Evolutionary conservation across 2,329 filamentous ascomycete species (phyloP), one percentile per base, ranked within the genome.

Genomic region (Phialemoniopsis sp.): DNA sequence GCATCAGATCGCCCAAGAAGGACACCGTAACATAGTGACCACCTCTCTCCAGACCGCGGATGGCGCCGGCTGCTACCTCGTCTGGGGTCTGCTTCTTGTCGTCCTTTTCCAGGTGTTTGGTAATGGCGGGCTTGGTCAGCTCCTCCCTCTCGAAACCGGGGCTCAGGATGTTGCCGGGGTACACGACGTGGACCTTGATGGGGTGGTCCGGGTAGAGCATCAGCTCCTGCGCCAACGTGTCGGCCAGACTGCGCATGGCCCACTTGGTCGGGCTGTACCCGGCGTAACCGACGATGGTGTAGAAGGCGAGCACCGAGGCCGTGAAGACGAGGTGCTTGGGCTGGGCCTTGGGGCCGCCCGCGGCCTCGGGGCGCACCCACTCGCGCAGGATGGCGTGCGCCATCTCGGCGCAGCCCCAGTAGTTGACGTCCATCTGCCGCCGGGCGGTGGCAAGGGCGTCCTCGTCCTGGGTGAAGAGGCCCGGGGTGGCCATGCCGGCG

Each of bases 371-470:
- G 4, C 66, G 63, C 33, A 89, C 76, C 91, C 91, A 96, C 44
- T 78, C 73, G 37, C 75, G 76, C 45, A 96, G 67, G 14, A 85
- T 80, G 15, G 87, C 82, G 57, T 94, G 89, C 29, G 89, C 85
- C 65, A 95, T 87, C 59, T 95, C 93, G 31, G 85, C 84, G 21
- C 82, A 81, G 36, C 88, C 87, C 75, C 84, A 95, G 68, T 88
- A 97, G 65, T 96, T 91, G 50, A 91, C 78, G 56, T 95, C 88
- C 88, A 95, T 95, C 60, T 95, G 88, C 47, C 73, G 69, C 32
- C 84, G 77, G 48, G 89, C 68, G 10, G 75, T 76, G 8, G 80
- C 67, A 38, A 87, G 68, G 8, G 85, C 73, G 30, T 80, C 80
- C 45, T 95, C 86, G 17, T 80, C 81, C 45, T 95, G 87, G 48